These are phyloP conservation scores for Coprinopsis marcescibilis DNA, from an alignment of 768 basidiomycete genomes.

Conservation along the genomic window DNA sequence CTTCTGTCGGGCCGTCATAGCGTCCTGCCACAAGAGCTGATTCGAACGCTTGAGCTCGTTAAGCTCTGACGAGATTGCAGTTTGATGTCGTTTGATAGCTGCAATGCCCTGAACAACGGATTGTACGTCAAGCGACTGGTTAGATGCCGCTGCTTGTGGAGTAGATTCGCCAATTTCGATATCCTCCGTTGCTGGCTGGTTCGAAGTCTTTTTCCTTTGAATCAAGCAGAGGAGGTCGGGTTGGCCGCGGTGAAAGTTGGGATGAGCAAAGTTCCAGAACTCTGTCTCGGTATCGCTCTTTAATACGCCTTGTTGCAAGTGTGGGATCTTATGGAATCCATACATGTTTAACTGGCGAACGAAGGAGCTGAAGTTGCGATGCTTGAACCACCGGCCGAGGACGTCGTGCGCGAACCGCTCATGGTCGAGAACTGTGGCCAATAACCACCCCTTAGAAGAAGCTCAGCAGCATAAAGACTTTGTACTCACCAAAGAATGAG, in stretches of 20 bases:
- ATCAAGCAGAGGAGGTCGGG: constrained; percentile 85
- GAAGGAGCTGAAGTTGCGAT: constrained; percentile 90
- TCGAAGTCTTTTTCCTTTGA: constrained; percentile 70
- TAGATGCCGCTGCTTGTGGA: constrained; percentile 25
- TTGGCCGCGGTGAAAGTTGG: constrained; percentile 83
- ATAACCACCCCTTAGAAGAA: neutral
- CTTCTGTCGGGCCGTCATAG: constrained; percentile 66
- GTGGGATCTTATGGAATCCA: constrained; percentile 92
- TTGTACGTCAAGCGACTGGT: constrained; percentile 69
- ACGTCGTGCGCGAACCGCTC: constrained; percentile 87
- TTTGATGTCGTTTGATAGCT: constrained; percentile 88
- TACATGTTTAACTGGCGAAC: constrained; percentile 96
- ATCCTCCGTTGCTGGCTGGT: constrained; percentile 34
- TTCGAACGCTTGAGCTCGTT: constrained; percentile 86
- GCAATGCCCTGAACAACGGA: constrained; percentile 77
- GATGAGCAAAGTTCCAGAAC: constrained; percentile 88
- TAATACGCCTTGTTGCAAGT: constrained; percentile 91
- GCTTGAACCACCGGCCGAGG: constrained; percentile 94
- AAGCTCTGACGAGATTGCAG: constrained; percentile 83
- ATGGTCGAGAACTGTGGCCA: constrained; percentile 72
- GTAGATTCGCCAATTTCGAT: constrained; percentile 28
- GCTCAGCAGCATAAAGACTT: neutral
- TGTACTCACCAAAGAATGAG: constrained; percentile 75
- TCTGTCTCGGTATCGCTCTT: constrained; percentile 77
- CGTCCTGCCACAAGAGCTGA: constrained; percentile 90